These are phyloP conservation scores for Castanea crenata DNA, from an alignment of 306 rosid genomes.

Conservation along the genomic window DNA sequence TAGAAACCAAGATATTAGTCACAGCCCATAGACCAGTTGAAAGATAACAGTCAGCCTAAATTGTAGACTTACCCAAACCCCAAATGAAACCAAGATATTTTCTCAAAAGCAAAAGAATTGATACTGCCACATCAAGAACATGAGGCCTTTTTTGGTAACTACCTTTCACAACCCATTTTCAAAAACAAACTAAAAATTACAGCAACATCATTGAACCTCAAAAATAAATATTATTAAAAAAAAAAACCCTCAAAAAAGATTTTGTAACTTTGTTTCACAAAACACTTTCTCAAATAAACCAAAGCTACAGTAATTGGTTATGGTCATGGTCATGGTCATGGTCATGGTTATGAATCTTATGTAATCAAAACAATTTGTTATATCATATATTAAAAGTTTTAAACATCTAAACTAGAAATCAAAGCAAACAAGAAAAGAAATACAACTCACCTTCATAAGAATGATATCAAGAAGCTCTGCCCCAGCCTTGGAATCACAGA, in stretches of 20 bases:
- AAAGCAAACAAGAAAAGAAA: neutral
- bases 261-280: neutral
- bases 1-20: slow-evolving; percentile 13
- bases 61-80: no score
- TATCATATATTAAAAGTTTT: neutral
- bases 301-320: no score
- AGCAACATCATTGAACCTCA: no score
- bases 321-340: no score
- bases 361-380: no score
- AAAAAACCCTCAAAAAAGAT: neutral
- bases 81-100: neutral
- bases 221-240: no score
- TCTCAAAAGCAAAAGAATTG: neutral
- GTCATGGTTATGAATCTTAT: no score
- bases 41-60: neutral
- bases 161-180: neutral
- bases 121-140: neutral
- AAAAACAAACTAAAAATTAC: neutral
- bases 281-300: neutral
- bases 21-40: neutral
- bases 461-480: slow-evolving; percentile 76
- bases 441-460: slow-evolving; percentile 54
- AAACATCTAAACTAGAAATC: neutral
- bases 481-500: slow-evolving; percentile 76
- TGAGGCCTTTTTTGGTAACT: neutral